Conservation (phyloP, 2,329 filamentous ascomycete genomes). For the Diaporthe sp. region DNA sequence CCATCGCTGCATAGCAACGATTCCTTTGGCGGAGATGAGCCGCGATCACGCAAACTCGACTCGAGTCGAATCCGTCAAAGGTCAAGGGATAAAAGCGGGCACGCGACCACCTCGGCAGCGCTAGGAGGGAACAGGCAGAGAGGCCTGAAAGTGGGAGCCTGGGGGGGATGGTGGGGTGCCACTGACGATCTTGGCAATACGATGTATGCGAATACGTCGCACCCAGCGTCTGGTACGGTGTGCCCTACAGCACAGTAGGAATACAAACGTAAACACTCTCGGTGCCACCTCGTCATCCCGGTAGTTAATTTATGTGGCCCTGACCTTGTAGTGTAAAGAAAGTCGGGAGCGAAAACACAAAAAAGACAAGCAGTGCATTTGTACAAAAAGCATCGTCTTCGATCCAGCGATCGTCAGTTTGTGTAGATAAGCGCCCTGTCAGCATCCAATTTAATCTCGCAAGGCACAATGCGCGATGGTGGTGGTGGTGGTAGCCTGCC, state of each 20-base stretch:
- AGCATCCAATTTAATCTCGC: not conserved
- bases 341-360: not conserved
- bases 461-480: not conserved
- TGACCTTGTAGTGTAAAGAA: not conserved
- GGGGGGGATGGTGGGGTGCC: not conserved
- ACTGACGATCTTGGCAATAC: not conserved
- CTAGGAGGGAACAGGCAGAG: not conserved
- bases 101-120: conserved; percentile 24
- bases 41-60: conserved; percentile 21
- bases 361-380: not conserved
- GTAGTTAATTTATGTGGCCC: not conserved
- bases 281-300: not conserved
- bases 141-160: not conserved
- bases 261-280: not conserved
- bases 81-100: conserved; percentile 19
- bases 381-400: no score
- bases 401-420: not conserved
- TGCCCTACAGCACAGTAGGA: not conserved
- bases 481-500: not conserved
- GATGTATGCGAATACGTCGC: not conserved
- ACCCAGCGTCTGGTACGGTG: not conserved
- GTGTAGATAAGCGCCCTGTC: not conserved
- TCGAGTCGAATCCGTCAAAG: not conserved
- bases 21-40: conserved; percentile 21
- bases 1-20: not conserved